A percentile compares a stretch with the other conserved stretches of the same genome.
phyloP scores from a whole-genome alignment of 495 filamentous ascomycete genomes.

The Melanomma pulvis-pyrius region DNA sequence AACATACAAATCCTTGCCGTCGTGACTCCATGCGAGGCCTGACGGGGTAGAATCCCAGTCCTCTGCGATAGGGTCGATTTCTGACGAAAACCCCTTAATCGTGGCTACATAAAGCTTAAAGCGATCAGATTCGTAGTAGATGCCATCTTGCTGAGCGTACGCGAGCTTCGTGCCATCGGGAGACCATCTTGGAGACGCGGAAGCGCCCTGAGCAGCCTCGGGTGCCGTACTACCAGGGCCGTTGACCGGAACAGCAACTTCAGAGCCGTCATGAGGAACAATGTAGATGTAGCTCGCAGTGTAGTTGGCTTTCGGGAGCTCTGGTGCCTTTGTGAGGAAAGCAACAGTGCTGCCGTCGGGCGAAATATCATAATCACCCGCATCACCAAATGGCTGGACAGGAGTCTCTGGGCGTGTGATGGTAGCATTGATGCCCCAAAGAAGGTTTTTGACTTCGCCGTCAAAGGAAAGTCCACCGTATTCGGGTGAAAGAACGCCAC shows the following conservation, averaged over 20 bases:
- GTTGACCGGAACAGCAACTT: slow-evolving; percentile 43
- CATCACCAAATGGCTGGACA: slow-evolving; percentile 60
- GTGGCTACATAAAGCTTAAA: slow-evolving; percentile 66
- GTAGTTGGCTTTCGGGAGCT: slow-evolving; percentile 72
- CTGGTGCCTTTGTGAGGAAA: slow-evolving; percentile 83
- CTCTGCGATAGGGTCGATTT: slow-evolving; percentile 20
- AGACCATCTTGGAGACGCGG: slow-evolving; percentile 71
- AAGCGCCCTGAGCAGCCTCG: slow-evolving; percentile 59
- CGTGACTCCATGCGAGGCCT: slow-evolving; percentile 28
- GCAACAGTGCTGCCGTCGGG: slow-evolving; percentile 57
- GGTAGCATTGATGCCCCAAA: slow-evolving; percentile 50
- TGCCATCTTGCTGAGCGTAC: slow-evolving; percentile 70
- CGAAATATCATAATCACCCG: slow-evolving; percentile 62
- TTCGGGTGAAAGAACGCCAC: slow-evolving; percentile 45
- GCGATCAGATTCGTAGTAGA: slow-evolving; percentile 79
- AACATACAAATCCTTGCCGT: slow-evolving; percentile 35
- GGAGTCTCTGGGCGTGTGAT: slow-evolving; percentile 48
- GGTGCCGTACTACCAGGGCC: slow-evolving; percentile 51
- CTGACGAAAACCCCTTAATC: slow-evolving; percentile 14
- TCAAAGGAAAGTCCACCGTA: slow-evolving; percentile 23
- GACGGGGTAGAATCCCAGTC: slow-evolving; percentile 35
- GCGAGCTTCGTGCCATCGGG: slow-evolving; percentile 71
- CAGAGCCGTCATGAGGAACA: slow-evolving; percentile 58
- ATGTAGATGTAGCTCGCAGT: slow-evolving; percentile 79
- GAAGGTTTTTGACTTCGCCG: slow-evolving; percentile 48